Evolutionary conservation across 23 red algal species (phyloP).

Genomic region (Cyanidium caldarium): DNA sequence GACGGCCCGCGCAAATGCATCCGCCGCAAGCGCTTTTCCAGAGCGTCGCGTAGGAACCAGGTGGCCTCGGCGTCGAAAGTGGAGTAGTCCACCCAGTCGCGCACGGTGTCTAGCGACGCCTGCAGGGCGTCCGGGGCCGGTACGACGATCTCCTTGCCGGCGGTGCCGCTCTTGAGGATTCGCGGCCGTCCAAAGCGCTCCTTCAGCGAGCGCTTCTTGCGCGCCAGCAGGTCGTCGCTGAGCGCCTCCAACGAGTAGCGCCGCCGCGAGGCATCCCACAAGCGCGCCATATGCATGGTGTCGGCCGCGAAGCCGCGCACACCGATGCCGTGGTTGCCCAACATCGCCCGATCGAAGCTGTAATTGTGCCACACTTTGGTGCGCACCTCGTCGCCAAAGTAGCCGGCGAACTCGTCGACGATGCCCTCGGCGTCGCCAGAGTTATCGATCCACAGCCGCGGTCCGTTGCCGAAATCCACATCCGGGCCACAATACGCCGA

Average conservation of each 20-base stretch:
- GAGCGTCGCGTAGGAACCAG: not conserved
- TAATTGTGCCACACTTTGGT: slow-evolving; percentile 94
- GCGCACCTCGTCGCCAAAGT: slow-evolving; percentile 31
- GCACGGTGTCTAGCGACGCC: not conserved
- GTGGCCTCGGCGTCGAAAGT: slow-evolving; percentile 59
- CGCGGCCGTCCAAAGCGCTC: slow-evolving; percentile 22
- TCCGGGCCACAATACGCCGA: slow-evolving; percentile 44
- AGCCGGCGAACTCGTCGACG: slow-evolving; percentile 27
- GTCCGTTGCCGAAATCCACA: slow-evolving; percentile 41
- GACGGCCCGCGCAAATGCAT: slow-evolving; percentile 1
- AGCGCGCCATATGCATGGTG: slow-evolving; percentile 85
- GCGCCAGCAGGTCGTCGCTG: slow-evolving; percentile 15
- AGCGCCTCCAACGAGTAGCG: slow-evolving; percentile 43
- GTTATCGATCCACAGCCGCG: slow-evolving; percentile 52
- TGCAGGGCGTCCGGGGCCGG: slow-evolving; percentile 35
- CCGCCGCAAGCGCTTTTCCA: not conserved
- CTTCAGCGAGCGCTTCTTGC: slow-evolving; percentile 23
- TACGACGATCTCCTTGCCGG: slow-evolving; percentile 34
- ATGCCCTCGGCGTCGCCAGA: slow-evolving; percentile 14
- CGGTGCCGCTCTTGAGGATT: slow-evolving; percentile 15
- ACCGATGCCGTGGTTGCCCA: slow-evolving; percentile 55
- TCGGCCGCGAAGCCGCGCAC: slow-evolving; percentile 53
- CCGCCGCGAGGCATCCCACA: slow-evolving; percentile 31
- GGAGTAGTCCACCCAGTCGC: slow-evolving; percentile 66
- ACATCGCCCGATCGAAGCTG: slow-evolving; percentile 51